Conservation (phyloP, 176 grass and related monocot genomes). For the Aegilops speltoides region DNA sequence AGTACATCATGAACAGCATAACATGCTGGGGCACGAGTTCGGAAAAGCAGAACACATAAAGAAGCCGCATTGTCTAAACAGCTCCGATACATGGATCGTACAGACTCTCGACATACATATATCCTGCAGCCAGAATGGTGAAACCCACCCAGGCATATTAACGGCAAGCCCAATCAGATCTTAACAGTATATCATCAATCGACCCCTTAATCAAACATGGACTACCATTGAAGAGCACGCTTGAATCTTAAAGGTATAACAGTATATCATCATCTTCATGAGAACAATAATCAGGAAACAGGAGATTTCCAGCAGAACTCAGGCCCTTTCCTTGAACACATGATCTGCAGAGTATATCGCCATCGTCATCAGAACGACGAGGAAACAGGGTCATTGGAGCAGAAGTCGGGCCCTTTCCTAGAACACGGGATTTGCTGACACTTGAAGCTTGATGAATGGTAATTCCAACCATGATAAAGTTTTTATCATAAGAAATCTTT, state of each 20-base stretch:
- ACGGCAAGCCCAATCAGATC: background rate
- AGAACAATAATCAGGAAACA: background rate
- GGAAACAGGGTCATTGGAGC: background rate
- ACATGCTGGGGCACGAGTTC: too few species aligned
- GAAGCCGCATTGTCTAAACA: background rate
- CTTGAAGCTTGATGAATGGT: conserved; percentile 4
- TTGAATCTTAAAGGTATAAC: background rate
- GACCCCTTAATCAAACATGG: background rate
- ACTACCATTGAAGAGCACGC: background rate
- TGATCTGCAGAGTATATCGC: background rate
- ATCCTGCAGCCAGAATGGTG: background rate
- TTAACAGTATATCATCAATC: background rate
- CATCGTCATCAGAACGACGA: background rate
- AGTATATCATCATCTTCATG: background rate
- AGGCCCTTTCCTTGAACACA: background rate
- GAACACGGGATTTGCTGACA: background rate
- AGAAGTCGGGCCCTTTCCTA: background rate
- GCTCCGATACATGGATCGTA: background rate
- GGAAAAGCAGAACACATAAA: background rate
- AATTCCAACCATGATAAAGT: background rate
- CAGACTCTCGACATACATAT: background rate
- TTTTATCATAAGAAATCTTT: background rate
- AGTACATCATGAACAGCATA: too few species aligned
- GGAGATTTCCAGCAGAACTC: background rate
- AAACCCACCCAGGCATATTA: background rate